These are phyloP conservation scores for Candida dubliniensis DNA, from an alignment of 1,139 yeast genomes.

Conservation along the genomic window DNA sequence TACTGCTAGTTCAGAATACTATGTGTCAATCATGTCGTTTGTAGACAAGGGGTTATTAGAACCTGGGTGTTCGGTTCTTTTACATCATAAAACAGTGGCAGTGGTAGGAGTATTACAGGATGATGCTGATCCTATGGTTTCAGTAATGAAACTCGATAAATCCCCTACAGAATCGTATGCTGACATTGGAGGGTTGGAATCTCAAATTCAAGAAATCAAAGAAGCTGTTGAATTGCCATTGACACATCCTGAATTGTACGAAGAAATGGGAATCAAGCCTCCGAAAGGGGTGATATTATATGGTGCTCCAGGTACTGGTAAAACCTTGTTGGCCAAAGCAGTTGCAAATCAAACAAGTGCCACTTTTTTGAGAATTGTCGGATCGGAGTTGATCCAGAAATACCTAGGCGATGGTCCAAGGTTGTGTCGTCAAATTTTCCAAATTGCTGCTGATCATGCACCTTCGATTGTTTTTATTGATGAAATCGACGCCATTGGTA, in stretches of 20 bases:
- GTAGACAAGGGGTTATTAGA: constrained; percentile 95
- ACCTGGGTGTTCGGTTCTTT: constrained; percentile 96
- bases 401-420: constrained; percentile 98
- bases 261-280: constrained; percentile 99
- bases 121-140: constrained; percentile 97
- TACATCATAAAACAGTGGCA: constrained; percentile 94
- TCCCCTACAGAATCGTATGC: constrained; percentile 97
- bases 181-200: constrained; percentile 95
- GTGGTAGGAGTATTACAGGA: constrained; percentile 93
- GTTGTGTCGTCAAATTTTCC: constrained; percentile 90
- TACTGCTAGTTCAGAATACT: constrained; percentile 95
- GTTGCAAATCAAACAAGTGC: constrained; percentile 98
- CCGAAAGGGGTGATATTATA: constrained; percentile 98
- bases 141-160: constrained; percentile 95
- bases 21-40: constrained; percentile 93
- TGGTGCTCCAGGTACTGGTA: constrained; percentile 99
- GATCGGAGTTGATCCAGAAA: constrained; percentile 95
- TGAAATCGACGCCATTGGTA: constrained; percentile 98
- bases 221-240: constrained; percentile 97
- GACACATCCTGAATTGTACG: constrained; percentile 96
- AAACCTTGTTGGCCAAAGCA: constrained; percentile 94
- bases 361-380: constrained; percentile 92
- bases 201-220: constrained; percentile 96
- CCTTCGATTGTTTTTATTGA: constrained; percentile 98
- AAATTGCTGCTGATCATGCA: constrained; percentile 95